Evolutionary conservation across 2,329 filamentous ascomycete species (phyloP).

Genomic region (Xylariaceae sp.): DNA sequence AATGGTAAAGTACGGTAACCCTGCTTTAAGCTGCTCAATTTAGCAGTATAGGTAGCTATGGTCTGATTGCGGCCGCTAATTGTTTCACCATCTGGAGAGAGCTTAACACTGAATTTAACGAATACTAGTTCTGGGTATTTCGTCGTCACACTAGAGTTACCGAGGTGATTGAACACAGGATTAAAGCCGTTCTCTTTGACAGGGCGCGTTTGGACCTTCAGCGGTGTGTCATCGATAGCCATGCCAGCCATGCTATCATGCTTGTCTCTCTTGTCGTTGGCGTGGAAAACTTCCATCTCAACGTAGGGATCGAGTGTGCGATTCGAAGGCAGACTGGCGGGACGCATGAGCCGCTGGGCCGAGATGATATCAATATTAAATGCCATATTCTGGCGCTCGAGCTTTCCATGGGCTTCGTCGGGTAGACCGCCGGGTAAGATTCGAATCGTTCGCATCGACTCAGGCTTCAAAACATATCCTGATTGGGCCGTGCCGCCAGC

Average conservation of each 20-base stretch:
- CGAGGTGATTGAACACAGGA: slow-evolving; percentile 80
- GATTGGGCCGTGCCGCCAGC: slow-evolving; percentile 83
- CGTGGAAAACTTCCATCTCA: slow-evolving; percentile 92
- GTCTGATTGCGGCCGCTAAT: slow-evolving; percentile 68
- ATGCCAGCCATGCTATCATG: slow-evolving; percentile 71
- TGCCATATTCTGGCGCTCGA: slow-evolving; percentile 79
- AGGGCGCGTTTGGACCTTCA: slow-evolving; percentile 80
- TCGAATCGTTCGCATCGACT: slow-evolving; percentile 77
- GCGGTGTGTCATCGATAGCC: slow-evolving; percentile 60
- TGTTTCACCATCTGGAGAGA: slow-evolving; percentile 77
- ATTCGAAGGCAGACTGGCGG: slow-evolving; percentile 72
- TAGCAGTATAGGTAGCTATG: slow-evolving; percentile 89
- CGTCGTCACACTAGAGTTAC: slow-evolving; percentile 85
- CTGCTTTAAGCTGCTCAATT: slow-evolving; percentile 85
- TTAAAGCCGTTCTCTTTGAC: slow-evolving; percentile 92
- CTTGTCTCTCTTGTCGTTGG: slow-evolving; percentile 92
- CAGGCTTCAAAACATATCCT: slow-evolving; percentile 93
- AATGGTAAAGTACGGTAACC: slow-evolving; percentile 93
- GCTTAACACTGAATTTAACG: slow-evolving; percentile 89
- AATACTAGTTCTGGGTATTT: slow-evolving; percentile 94
- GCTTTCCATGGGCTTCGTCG: slow-evolving; percentile 62
- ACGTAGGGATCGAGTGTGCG: slow-evolving; percentile 88
- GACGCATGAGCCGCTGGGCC: slow-evolving; percentile 90
- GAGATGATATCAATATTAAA: slow-evolving; percentile 91
- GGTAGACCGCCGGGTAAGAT: slow-evolving; percentile 62